Evolutionary conservation across 441 rosid genomes (phyloP).

Genomic region (Populus hybrid): DNA sequence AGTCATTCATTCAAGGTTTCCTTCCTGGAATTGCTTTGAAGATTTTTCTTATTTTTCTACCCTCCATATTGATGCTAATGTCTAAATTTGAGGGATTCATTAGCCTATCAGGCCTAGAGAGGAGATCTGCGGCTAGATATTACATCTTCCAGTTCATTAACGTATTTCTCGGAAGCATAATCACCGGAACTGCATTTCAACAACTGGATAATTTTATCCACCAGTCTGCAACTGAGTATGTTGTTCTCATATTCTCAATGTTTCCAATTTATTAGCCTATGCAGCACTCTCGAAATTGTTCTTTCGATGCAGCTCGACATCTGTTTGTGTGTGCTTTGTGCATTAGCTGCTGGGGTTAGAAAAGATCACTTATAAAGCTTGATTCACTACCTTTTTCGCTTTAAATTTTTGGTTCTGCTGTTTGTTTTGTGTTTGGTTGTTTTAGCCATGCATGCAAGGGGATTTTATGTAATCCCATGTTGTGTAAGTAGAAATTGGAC

Average conservation of each 20-base stretch:
- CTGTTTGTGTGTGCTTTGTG: not conserved
- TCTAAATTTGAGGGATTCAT: slow-evolving; percentile 91
- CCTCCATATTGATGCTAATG: slow-evolving; percentile 89
- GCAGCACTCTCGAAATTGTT: not conserved
- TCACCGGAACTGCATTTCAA: slow-evolving; percentile 86
- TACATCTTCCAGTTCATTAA: slow-evolving; percentile 86
- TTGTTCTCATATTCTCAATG: slow-evolving; percentile 8
- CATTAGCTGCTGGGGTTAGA: not conserved
- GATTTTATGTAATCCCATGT: not conserved
- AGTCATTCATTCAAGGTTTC: slow-evolving; percentile 87
- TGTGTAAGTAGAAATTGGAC: not conserved
- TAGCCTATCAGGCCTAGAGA: slow-evolving; percentile 68
- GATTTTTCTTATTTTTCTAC: slow-evolving; percentile 84
- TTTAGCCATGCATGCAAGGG: not conserved
- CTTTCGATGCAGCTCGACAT: not conserved
- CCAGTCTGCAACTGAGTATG: slow-evolving; percentile 90
- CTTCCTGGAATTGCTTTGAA: slow-evolving; percentile 94
- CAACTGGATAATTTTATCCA: slow-evolving; percentile 68
- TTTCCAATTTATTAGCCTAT: not conserved
- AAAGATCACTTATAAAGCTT: not conserved
- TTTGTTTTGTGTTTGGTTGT: not conserved
- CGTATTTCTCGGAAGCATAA: slow-evolving; percentile 87
- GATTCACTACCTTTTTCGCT: not conserved
- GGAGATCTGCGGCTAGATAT: slow-evolving; percentile 85
- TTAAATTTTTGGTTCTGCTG: not conserved